Evolutionary conservation across 306 rosid species (phyloP), one percentile per base, ranked within the genome.

Genomic region (Castanea crenata): DNA sequence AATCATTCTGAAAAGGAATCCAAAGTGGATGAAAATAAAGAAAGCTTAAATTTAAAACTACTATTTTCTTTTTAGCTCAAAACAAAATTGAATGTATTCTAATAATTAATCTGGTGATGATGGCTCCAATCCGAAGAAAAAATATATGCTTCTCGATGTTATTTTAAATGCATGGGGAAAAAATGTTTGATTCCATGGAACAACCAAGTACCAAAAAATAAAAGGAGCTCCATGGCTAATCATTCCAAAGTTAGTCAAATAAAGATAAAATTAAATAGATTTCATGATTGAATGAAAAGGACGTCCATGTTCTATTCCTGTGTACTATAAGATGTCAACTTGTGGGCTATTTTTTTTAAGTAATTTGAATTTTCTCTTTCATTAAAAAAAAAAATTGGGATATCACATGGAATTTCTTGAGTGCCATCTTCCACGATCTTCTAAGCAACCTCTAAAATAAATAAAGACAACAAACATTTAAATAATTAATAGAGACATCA

Each of bases 391-490:
- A 83, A 82, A 25, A 67, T 76, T 73, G 77, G 57, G 31, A 29
- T 74, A 55, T 85, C 94, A 90, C 92, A 86, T 88, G 92, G 73
- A 84, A 85, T 81, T 79, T 78, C 83, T 75, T 52, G 77, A 82
- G 85, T 76, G 73, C 79, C 88, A 83, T 81, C 83, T 87, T 89
- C 88, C 83, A 76, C 79, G 73, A 81, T 83, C 91, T 83, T 83
- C 84, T 35, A 72, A 81, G 73, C 82, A 49, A 62, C 51, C 35
- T 15, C n/a, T 41, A 44, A 49, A 13, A 49, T 49, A 49, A 49
- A 3, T 49, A 49, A 49, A 49, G 54, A 49, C 54, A 11, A 3
- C 54, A 49, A 49, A 49, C 54, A 49, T 8, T 77, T 58, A 29
- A 46, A 74, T 75, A 80, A 82, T 58, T 63, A 57, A 85, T 55